Evolutionary conservation across 2,329 filamentous ascomycete genomes (phyloP).

Genomic region (Metarhizium guizhouense): DNA sequence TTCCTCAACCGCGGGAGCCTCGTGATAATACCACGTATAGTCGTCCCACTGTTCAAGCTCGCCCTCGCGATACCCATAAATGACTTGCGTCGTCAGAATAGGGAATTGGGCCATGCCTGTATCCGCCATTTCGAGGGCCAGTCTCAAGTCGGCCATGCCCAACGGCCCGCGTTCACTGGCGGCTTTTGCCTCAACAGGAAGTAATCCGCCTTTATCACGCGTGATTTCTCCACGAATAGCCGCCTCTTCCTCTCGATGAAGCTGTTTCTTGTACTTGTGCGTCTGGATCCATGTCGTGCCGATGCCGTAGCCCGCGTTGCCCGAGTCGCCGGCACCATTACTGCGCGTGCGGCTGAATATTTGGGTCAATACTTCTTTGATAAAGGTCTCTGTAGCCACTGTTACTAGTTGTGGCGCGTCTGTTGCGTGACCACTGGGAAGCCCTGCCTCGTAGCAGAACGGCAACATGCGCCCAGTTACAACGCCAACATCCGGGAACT

Average conservation of each 20-base stretch:
- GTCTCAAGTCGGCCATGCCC: conserved; percentile 67
- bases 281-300: conserved; percentile 70
- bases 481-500: conserved; percentile 56
- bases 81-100: conserved; percentile 60
- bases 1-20: conserved; percentile 19
- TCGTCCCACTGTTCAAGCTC: conserved; percentile 61
- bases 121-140: conserved; percentile 69
- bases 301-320: conserved; percentile 53
- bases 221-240: conserved; percentile 64
- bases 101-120: conserved; percentile 71
- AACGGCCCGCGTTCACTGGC: conserved; percentile 63
- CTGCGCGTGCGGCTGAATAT: conserved; percentile 56
- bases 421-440: conserved; percentile 46
- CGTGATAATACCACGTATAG: conserved; percentile 42
- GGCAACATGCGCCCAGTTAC: conserved; percentile 59
- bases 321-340: conserved; percentile 55
- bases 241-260: conserved; percentile 67
- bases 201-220: conserved; percentile 65
- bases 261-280: conserved; percentile 63
- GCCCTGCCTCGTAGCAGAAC: conserved; percentile 58
- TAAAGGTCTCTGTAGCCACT: conserved; percentile 56
- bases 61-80: conserved; percentile 64
- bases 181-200: conserved; percentile 74
- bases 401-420: conserved; percentile 58
- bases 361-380: conserved; percentile 56